Evolutionary conservation across 2,329 filamentous ascomycete species (phyloP), one percentile per base, ranked within the genome.

Genomic region (Teratosphaeria destructans): DNA sequence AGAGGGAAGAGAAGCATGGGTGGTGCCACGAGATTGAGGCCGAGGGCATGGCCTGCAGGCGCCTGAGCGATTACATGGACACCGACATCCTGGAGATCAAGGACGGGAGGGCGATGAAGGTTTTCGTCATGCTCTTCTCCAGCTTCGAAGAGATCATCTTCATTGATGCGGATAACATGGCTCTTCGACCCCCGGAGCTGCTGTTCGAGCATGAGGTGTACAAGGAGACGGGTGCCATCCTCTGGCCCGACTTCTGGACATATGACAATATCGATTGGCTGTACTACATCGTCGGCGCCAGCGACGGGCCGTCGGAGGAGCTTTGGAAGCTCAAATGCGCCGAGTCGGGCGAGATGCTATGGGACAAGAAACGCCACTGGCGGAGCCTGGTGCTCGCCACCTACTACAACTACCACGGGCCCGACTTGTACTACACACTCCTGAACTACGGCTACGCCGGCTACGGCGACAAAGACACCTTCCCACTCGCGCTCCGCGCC

Each of bases 381-480:
- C 70, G 71, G 43, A 74, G 75, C 1, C 71, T 81, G 1, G 68
- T 79, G n/a, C 70, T 81, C 3, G 72, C 76, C 4, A 71, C 74
- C 2, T 81, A 81, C 65, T 81, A 81, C 67, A 81, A 80, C 63
- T 71, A 74, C 54, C 78, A 75, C 67, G 77, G 77, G 1, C 76
- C 77, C 3, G 64, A 70, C 0, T 72, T 73, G 57, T 81, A 77
- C 63, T 80, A 79, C 61, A 72, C 73, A 0, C 66, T 81, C 0
- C 70, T 79, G 8, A 76, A 73, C 3, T 78, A 79, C 65, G 78
- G 78, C 37, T 77, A 74, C 7, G 70, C 75, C 0, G 79, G 78
- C 11, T 73, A 80, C 66, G 79, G 79, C 16, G 78, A 81, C 67
- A 81, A 81, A 64, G 78, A 81, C 63, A 80, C 78, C 0, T 80